Evolutionary conservation across 176 grass and related monocot species (phyloP).

Genomic region (Neostapfia colusana): DNA sequence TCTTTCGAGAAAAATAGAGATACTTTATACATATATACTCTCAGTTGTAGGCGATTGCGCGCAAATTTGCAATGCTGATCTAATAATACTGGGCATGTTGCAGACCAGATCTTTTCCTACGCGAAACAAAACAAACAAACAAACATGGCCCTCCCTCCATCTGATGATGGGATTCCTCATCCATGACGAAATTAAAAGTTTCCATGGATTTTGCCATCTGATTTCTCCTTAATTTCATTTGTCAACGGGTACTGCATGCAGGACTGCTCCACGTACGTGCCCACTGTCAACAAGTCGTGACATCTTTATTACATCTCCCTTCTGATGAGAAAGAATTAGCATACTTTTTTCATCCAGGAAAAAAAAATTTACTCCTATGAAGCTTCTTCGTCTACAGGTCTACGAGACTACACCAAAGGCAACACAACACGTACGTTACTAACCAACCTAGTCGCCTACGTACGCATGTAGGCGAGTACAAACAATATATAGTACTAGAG

Average conservation of each 20-base stretch:
- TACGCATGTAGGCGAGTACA: neutral
- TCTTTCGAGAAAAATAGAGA: neutral
- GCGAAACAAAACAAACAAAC: too few species aligned
- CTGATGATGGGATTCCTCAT: neutral
- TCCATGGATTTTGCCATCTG: neutral
- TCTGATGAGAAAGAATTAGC: neutral
- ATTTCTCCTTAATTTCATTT: too few species aligned
- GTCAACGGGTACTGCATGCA: neutral
- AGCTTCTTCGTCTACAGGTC: too few species aligned
- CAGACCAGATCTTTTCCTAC: neutral
- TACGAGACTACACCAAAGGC: too few species aligned
- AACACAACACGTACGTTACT: too few species aligned
- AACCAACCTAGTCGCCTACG: too few species aligned
- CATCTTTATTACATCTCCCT: neutral
- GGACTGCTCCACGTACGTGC: neutral
- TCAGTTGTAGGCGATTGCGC: too few species aligned
- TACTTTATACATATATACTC: constrained; percentile 2
- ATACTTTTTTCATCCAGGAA: neutral
- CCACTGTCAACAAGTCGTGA: neutral
- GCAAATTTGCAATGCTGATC: neutral
- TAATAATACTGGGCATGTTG: neutral
- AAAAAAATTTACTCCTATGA: too few species aligned
- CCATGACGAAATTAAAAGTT: neutral
- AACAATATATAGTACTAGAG: neutral
- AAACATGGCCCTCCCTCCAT: neutral